A percentile compares a stretch with the other conserved stretches of the same genome.
phyloP scores from a whole-genome alignment of 176 grass and related monocot species.

The Microstegium vimineum region DNA sequence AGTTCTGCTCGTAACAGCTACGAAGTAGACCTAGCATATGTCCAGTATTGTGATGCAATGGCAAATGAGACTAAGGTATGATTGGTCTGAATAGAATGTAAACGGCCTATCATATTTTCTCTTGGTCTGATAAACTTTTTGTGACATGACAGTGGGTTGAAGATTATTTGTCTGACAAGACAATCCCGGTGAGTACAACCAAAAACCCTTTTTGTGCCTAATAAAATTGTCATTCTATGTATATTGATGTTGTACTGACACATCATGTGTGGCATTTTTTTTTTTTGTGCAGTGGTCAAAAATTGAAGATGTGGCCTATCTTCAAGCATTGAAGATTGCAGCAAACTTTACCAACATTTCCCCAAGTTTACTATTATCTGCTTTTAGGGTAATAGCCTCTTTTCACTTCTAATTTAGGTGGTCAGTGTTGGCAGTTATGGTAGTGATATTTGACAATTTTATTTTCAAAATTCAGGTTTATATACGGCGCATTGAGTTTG shows the following conservation, averaged over 20 bases:
- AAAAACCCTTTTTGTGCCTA: not conserved
- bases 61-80: slow-evolving; percentile 20
- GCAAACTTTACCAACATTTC: not conserved
- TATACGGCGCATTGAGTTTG: not conserved
- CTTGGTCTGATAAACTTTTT: not conserved
- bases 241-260: not conserved
- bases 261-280: not conserved
- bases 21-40: not conserved
- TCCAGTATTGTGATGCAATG: not conserved
- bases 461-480: not conserved
- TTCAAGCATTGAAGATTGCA: slow-evolving; percentile 17
- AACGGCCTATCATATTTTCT: not conserved
- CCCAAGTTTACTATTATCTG: not conserved
- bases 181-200: not conserved
- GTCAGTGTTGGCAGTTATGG: not conserved
- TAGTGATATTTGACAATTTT: not conserved
- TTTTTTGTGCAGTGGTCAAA: not conserved
- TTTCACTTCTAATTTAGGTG: not conserved
- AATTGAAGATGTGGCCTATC: not conserved
- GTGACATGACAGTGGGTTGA: slow-evolving; percentile 17
- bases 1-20: not conserved
- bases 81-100: not conserved
- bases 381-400: not conserved
- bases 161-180: not conserved
- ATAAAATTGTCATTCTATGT: not conserved